Evolutionary conservation across 257 asterid genomes (phyloP).

Genomic region (Gynochthodes officinalis): DNA sequence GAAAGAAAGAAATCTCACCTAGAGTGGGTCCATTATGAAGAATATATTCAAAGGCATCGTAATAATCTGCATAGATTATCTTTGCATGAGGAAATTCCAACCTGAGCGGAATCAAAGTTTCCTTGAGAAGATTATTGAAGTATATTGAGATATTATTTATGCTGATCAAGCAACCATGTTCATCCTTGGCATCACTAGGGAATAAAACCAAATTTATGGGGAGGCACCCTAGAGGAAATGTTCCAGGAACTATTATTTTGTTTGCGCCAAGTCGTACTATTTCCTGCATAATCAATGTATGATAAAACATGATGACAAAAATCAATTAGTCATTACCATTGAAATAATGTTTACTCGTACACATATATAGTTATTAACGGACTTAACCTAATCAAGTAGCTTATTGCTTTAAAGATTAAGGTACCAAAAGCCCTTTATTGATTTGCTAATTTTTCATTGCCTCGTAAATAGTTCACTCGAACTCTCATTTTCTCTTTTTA

Average conservation of each 20-base stretch:
- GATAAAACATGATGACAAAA: too few species aligned
- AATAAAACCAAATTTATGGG: background rate
- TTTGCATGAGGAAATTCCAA: background rate
- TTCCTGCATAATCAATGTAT: conserved; percentile 8
- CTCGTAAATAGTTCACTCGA: too few species aligned
- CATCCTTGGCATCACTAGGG: background rate
- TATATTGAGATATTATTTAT: background rate
- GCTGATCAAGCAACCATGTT: background rate
- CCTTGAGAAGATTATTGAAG: background rate
- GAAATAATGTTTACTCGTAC: too few species aligned
- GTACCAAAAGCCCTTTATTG: too few species aligned
- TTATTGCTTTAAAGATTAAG: too few species aligned
- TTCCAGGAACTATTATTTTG: conserved; percentile 12
- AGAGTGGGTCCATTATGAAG: conserved; percentile 11
- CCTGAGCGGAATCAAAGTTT: background rate
- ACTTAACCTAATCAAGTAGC: too few species aligned
- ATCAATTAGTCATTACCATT: too few species aligned
- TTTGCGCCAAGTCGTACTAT: conserved; percentile 5
- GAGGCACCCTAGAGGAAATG: conserved; percentile 18
- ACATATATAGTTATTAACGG: too few species aligned
- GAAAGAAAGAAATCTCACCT: background rate
- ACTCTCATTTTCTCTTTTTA: too few species aligned
- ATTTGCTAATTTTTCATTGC: too few species aligned
- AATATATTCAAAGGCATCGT: background rate
- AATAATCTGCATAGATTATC: conserved; percentile 8